Conservation (phyloP, 495 filamentous ascomycete genomes). For the Tuber magnatum region DNA sequence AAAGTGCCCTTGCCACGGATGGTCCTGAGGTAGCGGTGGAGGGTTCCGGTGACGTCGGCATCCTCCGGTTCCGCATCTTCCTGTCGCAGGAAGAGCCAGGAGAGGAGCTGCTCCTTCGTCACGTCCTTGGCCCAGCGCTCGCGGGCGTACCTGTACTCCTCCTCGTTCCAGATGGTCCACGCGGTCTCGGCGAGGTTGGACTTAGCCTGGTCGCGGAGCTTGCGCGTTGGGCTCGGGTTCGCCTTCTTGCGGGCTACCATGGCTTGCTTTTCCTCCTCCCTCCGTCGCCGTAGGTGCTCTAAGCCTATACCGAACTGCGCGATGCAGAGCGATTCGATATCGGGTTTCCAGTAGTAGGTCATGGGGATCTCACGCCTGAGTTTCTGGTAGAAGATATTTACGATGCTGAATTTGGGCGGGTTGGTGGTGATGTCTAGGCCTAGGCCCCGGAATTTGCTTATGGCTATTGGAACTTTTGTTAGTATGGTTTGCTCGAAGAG, state of each 20-base stretch:
- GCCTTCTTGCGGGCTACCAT: neutral
- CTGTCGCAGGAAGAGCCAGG: constrained; percentile 1
- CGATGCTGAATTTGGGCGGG: neutral
- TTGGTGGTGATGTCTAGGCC: neutral
- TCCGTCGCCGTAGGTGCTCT: neutral
- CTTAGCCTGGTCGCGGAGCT: neutral
- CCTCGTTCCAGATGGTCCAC: neutral
- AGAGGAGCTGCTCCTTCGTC: neutral
- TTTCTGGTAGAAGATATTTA: neutral
- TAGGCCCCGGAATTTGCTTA: neutral
- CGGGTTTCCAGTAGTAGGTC: neutral
- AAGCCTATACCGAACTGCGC: neutral
- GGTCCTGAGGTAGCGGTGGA: neutral
- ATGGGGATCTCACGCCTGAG: neutral
- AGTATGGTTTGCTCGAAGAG: neutral
- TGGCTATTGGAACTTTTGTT: neutral
- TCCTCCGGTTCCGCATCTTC: neutral
- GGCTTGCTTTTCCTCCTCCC: neutral
- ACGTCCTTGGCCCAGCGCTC: constrained; percentile 7
- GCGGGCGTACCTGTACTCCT: neutral
- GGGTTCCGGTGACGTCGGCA: neutral
- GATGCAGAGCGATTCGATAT: neutral
- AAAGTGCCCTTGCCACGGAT: neutral
- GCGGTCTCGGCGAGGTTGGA: neutral
- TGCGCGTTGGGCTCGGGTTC: neutral